Percentiles rank a stretch among this genome's conserved stretches.
phyloP scores from a whole-genome alignment of 2,329 filamentous ascomycete species.

The Neofusicoccum sp. region DNA sequence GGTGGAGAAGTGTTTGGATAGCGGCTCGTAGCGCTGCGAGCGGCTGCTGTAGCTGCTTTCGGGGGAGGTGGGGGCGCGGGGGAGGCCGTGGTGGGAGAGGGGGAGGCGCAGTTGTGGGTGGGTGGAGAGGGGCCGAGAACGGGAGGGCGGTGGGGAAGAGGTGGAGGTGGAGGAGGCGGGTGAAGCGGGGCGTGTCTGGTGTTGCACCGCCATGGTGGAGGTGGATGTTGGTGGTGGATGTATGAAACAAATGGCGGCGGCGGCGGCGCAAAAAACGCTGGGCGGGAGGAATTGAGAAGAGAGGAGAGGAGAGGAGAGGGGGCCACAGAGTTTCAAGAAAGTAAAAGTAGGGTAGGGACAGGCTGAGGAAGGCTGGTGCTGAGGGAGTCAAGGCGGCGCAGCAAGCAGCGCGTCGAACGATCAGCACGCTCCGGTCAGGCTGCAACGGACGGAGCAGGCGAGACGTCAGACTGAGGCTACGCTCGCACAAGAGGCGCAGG shows the following conservation, averaged over 20 bases:
- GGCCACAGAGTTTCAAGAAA: constrained; percentile 6
- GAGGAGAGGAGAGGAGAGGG: neutral
- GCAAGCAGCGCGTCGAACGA: neutral
- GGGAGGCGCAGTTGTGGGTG: constrained; percentile 14
- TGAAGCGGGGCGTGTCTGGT: neutral
- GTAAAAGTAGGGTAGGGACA: constrained; percentile 11
- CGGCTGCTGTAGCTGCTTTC: constrained; percentile 10
- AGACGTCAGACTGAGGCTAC: constrained; percentile 3
- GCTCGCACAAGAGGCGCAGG: neutral
- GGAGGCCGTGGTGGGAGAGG: constrained; percentile 17
- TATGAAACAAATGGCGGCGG: neutral
- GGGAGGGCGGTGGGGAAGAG: neutral
- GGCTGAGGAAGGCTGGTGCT: neutral
- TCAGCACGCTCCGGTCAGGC: neutral
- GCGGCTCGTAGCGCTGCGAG: constrained; percentile 13
- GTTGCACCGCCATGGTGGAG: neutral
- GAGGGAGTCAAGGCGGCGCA: neutral
- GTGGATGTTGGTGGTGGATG: neutral
- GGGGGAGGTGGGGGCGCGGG: constrained; percentile 11
- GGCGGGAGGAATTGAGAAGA: neutral
- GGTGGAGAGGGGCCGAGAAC: neutral
- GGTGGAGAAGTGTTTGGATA: neutral
- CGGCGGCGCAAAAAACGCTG: neutral
- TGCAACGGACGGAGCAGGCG: neutral
- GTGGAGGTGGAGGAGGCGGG: neutral